These are phyloP conservation scores for Perilla frutescens DNA, from an alignment of 257 asterid species.

Conservation along the genomic window DNA sequence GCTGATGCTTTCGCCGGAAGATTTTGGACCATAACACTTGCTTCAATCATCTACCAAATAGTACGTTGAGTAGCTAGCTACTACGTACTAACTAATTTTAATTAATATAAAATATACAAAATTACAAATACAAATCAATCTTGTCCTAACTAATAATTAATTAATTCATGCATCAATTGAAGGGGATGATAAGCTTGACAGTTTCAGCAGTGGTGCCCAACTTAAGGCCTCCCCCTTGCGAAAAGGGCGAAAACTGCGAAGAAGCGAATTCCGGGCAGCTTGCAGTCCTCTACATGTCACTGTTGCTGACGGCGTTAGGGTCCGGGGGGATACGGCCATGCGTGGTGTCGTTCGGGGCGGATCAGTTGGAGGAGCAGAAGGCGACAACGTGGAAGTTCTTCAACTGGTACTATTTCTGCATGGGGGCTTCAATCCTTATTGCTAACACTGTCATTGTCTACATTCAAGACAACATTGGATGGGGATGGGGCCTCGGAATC, in stretches of 20 bases:
- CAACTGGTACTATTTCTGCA: slow-evolving; percentile 90
- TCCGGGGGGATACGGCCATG: slow-evolving; percentile 87
- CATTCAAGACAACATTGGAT: slow-evolving; percentile 69
- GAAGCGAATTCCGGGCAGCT: slow-evolving; percentile 68
- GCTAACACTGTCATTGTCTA: slow-evolving; percentile 80
- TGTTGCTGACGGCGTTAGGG: slow-evolving; percentile 70
- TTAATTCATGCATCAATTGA: no score
- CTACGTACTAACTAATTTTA: no score
- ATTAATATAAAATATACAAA: no score
- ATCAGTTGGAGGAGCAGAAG: slow-evolving; percentile 71
- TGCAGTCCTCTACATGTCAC: slow-evolving; percentile 64
- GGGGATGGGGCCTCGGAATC: slow-evolving; percentile 90
- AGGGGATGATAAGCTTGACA: slow-evolving; percentile 83
- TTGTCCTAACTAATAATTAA: no score
- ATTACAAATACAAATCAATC: no score
- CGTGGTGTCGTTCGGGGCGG: slow-evolving; percentile 85
- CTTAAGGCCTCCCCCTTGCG: slow-evolving; percentile 73
- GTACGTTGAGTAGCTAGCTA: slow-evolving; percentile 32
- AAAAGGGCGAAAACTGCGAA: slow-evolving; percentile 44
- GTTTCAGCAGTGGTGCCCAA: slow-evolving; percentile 68
- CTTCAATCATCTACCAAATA: slow-evolving; percentile 77
- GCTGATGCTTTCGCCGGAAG: slow-evolving; percentile 89
- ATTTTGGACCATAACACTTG: slow-evolving; percentile 82
- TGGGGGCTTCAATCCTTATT: slow-evolving; percentile 75
- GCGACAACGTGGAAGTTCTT: slow-evolving; percentile 81